These are phyloP conservation scores for Dalechampia spathulata DNA, from an alignment of 441 rosid genomes.

Conservation along the genomic window DNA sequence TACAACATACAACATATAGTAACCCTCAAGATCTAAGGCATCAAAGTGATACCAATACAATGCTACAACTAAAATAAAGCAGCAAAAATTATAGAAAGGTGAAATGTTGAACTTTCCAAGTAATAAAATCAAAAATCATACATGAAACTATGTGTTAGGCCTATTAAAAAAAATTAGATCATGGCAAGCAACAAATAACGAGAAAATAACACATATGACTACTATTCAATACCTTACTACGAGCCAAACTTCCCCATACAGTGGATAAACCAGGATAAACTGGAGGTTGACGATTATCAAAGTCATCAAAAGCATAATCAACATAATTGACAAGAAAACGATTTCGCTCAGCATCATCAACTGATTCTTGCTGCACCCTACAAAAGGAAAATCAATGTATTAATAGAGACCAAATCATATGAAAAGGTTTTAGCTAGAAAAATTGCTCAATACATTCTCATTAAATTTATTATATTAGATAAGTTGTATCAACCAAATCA, in stretches of 20 bases:
- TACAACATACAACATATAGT: neutral
- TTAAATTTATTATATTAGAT: neutral
- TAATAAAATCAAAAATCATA: no score
- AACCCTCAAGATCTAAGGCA: neutral
- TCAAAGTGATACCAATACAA: neutral
- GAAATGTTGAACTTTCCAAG: no score
- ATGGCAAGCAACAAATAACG: neutral
- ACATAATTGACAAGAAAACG: constrained; percentile 90
- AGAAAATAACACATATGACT: constrained; percentile 1
- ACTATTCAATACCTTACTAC: constrained; percentile 72
- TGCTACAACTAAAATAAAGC: no score
- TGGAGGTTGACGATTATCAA: constrained; percentile 98
- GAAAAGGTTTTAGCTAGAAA: neutral
- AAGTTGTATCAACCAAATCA: neutral
- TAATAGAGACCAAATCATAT: neutral
- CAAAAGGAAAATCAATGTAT: constrained; percentile 13
- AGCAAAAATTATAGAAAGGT: no score
- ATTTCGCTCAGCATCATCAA: constrained; percentile 96
- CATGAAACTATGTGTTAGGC: no score
- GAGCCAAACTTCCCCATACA: constrained; percentile 99
- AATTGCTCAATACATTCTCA: neutral
- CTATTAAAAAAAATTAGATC: no score
- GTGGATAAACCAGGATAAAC: constrained; percentile 98
- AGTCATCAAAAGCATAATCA: constrained; percentile 98
- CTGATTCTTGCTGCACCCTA: constrained; percentile 98